Conservation (phyloP, 73 alveolate genomes). For the Paramecium pentaurelia region DNA sequence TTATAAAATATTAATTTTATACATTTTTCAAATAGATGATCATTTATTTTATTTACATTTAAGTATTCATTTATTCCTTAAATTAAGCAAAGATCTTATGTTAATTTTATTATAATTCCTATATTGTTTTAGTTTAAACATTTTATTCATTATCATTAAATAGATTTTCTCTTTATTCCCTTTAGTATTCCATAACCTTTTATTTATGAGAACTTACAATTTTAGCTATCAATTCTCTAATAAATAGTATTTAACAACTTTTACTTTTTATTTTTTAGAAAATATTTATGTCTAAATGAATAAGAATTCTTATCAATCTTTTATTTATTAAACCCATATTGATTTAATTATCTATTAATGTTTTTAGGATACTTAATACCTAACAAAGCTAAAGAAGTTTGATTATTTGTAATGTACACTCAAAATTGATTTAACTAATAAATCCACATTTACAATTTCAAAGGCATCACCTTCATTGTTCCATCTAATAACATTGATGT, state of each 20-base stretch:
- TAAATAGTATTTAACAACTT: background rate
- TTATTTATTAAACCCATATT: background rate
- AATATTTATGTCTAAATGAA: background rate
- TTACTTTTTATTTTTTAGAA: background rate
- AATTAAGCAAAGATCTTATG: background rate
- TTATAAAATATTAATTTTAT: background rate
- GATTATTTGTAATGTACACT: slow-evolving; percentile 10
- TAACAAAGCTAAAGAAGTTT: background rate
- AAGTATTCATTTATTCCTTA: background rate
- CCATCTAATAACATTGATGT: background rate
- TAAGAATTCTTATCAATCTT: background rate
- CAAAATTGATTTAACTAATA: background rate
- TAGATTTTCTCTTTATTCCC: background rate
- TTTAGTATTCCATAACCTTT: background rate
- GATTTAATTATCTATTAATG: background rate
- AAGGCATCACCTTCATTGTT: slow-evolving; percentile 6
- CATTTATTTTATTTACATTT: background rate
- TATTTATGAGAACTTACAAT: background rate
- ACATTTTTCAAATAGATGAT: background rate
- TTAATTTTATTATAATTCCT: background rate
- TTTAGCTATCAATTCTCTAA: background rate
- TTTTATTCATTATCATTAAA: background rate
- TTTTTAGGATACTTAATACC: background rate
- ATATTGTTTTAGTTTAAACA: background rate
- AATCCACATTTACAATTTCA: background rate